phyloP scores from a whole-genome alignment of 2,329 filamentous ascomycete genomes.

The Microdochium bolleyi region DNA sequence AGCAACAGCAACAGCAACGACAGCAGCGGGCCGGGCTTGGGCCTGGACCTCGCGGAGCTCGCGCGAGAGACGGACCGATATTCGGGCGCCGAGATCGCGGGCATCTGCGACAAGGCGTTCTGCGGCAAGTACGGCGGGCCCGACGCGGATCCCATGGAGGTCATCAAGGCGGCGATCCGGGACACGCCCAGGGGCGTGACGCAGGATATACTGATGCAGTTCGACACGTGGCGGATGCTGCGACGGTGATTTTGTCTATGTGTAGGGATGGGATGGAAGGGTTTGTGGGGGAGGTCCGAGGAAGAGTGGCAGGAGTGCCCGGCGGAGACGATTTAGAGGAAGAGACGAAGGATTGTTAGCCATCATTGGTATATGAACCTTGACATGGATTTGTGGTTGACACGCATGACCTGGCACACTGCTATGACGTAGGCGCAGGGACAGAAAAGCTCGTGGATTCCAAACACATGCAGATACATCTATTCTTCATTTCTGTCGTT shows the following conservation, averaged over 20 bases:
- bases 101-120: conserved; percentile 39
- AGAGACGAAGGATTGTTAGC: no score
- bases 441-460: no score
- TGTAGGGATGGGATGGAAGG: background rate
- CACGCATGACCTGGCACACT: no score
- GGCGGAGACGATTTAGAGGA: no score
- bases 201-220: conserved; percentile 22
- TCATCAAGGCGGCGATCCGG: conserved; percentile 13
- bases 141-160: conserved; percentile 18
- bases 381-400: no score
- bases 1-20: background rate
- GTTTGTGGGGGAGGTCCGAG: no score
- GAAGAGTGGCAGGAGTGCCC: no score
- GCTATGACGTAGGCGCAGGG: no score
- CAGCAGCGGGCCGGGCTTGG: conserved; percentile 26
- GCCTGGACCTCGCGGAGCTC: conserved; percentile 59
- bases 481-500: no score
- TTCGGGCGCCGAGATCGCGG: conserved; percentile 74
- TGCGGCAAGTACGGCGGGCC: conserved; percentile 19
- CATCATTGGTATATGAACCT: no score
- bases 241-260: background rate
- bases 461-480: no score
- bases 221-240: conserved; percentile 22
- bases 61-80: conserved; percentile 64
- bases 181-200: conserved; percentile 28